phyloP scores from a whole-genome alignment of 345 rosid species.

The Angophora floribunda region DNA sequence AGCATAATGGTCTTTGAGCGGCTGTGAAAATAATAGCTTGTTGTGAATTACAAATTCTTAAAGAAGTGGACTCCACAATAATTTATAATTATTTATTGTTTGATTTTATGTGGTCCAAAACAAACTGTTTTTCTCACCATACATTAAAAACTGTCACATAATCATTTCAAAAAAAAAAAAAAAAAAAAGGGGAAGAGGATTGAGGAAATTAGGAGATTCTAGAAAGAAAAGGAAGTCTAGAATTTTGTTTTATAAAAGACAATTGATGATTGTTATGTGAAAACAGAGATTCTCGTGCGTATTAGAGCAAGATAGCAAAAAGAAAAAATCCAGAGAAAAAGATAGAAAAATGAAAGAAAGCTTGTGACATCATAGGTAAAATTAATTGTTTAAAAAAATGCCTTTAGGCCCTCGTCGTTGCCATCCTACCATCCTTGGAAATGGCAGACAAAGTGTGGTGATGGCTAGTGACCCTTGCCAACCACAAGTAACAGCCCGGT shows the following conservation, averaged over 20 bases:
- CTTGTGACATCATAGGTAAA: neutral
- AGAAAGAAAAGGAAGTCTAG: neutral
- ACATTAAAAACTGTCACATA: no score
- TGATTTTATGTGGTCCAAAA: no score
- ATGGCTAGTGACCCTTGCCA: neutral
- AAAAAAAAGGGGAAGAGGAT: neutral
- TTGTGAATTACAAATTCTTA: no score
- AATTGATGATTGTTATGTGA: neutral
- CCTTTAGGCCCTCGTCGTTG: neutral
- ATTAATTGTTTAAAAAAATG: no score
- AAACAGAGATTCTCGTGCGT: neutral
- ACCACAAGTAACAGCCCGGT: accelerated
- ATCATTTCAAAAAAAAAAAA: no score
- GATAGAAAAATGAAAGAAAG: neutral
- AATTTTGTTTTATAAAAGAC: neutral
- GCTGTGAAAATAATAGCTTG: no score
- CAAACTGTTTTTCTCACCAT: no score
- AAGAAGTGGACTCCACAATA: no score
- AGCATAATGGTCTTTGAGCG: no score
- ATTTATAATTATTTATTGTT: no score
- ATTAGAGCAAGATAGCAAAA: neutral
- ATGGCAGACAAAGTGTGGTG: accelerated
- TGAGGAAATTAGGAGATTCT: neutral
- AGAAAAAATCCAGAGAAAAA: neutral
- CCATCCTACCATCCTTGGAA: neutral